Evolutionary conservation across 768 basidiomycete species (phyloP).

Genomic region (Leccinum incarnatum): DNA sequence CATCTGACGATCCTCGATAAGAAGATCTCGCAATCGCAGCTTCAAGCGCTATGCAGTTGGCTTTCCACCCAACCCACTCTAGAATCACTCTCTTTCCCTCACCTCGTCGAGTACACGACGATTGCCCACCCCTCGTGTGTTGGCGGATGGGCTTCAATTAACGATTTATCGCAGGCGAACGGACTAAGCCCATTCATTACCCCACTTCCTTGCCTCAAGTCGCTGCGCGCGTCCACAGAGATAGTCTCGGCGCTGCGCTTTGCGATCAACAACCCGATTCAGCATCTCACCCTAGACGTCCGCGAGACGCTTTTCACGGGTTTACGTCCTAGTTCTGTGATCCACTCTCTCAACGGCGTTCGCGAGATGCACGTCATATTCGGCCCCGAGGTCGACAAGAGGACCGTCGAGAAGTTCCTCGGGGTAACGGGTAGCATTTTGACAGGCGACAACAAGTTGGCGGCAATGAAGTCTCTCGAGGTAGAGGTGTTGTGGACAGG

Average conservation of each 20-base stretch:
- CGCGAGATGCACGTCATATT: slow-evolving; percentile 30
- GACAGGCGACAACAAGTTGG: slow-evolving; percentile 9
- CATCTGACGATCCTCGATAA: slow-evolving; percentile 29
- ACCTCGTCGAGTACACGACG: slow-evolving; percentile 17
- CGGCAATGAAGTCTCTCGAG: slow-evolving; percentile 23
- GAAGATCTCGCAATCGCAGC: slow-evolving; percentile 21
- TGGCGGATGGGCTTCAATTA: slow-evolving; percentile 10
- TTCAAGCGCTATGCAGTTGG: slow-evolving; percentile 22
- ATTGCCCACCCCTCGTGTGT: not conserved
- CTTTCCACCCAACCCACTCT: slow-evolving; percentile 24
- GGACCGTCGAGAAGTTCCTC: slow-evolving; percentile 33
- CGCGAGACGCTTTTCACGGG: slow-evolving; percentile 30
- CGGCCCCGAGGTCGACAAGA: slow-evolving; percentile 31
- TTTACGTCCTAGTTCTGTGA: slow-evolving; percentile 25
- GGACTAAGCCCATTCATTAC: not conserved
- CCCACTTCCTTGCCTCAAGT: slow-evolving; percentile 25
- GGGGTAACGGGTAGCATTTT: slow-evolving; percentile 24
- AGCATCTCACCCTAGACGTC: slow-evolving; percentile 23
- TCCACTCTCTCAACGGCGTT: slow-evolving; percentile 29
- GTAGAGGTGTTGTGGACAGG: slow-evolving; percentile 29
- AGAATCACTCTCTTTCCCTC: slow-evolving; percentile 29
- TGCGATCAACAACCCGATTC: slow-evolving; percentile 16
- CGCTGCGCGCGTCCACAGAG: slow-evolving; percentile 28
- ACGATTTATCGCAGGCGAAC: not conserved
- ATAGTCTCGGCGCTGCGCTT: slow-evolving; percentile 20